A percentile compares a stretch with the other conserved stretches of the same genome.
Conservation (phyloP, 768 basidiomycete species). For the Rhodotorula sphaerocarpa region DNA sequence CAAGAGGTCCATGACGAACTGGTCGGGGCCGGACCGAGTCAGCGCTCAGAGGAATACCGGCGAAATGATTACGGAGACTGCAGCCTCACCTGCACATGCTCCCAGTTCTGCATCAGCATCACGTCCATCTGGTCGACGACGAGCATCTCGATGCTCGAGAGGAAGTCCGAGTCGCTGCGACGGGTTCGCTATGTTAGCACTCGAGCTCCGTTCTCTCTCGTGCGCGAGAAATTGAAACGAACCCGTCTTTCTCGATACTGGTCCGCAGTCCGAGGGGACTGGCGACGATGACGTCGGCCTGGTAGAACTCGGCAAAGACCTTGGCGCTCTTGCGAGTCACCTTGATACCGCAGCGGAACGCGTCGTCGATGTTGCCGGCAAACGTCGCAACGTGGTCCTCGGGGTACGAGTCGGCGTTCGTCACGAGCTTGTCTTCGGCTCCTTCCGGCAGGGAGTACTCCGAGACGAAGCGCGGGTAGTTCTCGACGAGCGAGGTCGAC, state of each 20-base stretch:
- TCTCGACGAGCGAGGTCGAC: constrained; percentile 52
- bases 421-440: constrained; percentile 64
- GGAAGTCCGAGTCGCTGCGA: constrained; percentile 70
- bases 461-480: constrained; percentile 65
- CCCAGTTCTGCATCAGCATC: constrained; percentile 98
- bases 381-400: constrained; percentile 85
- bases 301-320: constrained; percentile 81
- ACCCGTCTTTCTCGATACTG: constrained; percentile 92
- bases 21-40: background rate
- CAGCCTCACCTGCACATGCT: constrained; percentile 75
- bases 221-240: no score
- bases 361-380: constrained; percentile 94
- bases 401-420: constrained; percentile 66
- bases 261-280: constrained; percentile 85
- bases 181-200: background rate
- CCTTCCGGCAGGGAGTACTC: constrained; percentile 79
- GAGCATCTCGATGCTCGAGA: constrained; percentile 84
- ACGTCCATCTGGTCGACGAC: constrained; percentile 89
- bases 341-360: constrained; percentile 84
- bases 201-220: no score
- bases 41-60: background rate
- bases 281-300: constrained; percentile 81
- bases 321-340: constrained; percentile 85
- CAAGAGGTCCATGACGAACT: constrained; percentile 61
- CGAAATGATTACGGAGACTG: background rate